Evolutionary conservation across 176 grass and related monocot genomes (phyloP), one percentile per base, ranked within the genome.

Genomic region (Poa pratensis): DNA sequence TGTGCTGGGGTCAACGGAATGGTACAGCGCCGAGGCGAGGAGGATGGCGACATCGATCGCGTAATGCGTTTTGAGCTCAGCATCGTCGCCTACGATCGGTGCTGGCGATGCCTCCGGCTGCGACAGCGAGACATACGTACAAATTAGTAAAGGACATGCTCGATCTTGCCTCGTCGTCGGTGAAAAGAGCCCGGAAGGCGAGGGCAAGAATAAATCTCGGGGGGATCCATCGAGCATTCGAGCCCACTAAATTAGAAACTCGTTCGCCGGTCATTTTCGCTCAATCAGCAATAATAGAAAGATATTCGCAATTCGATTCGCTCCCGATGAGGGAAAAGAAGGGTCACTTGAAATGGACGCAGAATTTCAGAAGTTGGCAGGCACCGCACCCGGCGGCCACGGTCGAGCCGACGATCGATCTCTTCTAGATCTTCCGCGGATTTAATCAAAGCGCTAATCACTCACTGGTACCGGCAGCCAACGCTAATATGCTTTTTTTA

Each of bases 1-100:
- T 18, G 45, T 18, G 45, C 58, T 74, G 16, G 58, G 42, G 85
- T 87, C 85, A 81, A 54, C 42, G 53, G 58, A 65, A 62, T 30
- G 75, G 76, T 40, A 73, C 64, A 35, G 5, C 54, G 57, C 17
- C 65, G 42, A 79, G 30, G 32, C 51, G 61, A 43, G 30, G 30
- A 55, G 34, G 34, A 43, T 27, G 2, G 24, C 42, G 43, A 75
- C 46, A 13, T 37, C 73, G 48, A 28, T 5, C 11, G 7, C 59
- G 59, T 20, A 11, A 53, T 35, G 34, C 20, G 46, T 35, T 81
- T 57, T 1, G 80, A 70, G 65, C 32, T 57, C 80, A 27, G 4
- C 54, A 17, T 75, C 18, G 43, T 75, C 71, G 43, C 34, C 57
- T 60, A 76, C 20, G 70, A 63, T 60, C 30, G 40, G 8, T 43